Percentiles rank a stretch among this genome's conserved stretches.
phyloP scores from a whole-genome alignment of 1,284 basidiomycete genomes.

The Naganishia cerealis region DNA sequence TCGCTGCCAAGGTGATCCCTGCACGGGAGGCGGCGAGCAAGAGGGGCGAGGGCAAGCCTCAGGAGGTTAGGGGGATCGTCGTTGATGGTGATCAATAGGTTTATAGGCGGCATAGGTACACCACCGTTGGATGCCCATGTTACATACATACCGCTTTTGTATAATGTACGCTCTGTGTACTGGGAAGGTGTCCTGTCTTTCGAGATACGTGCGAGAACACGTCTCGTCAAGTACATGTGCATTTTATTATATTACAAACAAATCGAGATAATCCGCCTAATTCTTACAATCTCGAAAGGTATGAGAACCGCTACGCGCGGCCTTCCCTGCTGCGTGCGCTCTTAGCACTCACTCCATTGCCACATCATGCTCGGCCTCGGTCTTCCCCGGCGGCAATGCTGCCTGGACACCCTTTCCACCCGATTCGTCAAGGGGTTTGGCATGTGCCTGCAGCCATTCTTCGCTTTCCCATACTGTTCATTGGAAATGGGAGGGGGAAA shows the following conservation, averaged over 20 bases:
- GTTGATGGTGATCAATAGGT: constrained; percentile 37
- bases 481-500: constrained; percentile 13
- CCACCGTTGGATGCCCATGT: neutral
- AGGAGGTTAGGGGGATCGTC: constrained; percentile 45
- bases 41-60: constrained; percentile 45
- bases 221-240: too few species aligned
- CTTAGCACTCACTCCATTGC: constrained; percentile 17
- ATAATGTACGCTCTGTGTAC: neutral
- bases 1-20: constrained; percentile 51
- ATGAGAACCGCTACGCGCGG: neutral
- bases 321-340: neutral
- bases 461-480: constrained; percentile 51
- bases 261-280: neutral
- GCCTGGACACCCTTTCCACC: constrained; percentile 35
- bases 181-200: neutral
- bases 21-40: constrained; percentile 49
- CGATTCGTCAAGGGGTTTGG: constrained; percentile 40
- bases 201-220: too few species aligned
- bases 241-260: constrained; percentile 22
- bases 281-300: neutral
- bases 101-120: neutral
- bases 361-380: constrained; percentile 1
- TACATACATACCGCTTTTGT: too few species aligned
- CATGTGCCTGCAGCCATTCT: constrained; percentile 50
- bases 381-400: constrained; percentile 18